A percentile compares a stretch with the other conserved stretches of the same genome.
Evolutionary conservation across 208 protist species (phyloP).

Genomic region (Perkinsela sp.): DNA sequence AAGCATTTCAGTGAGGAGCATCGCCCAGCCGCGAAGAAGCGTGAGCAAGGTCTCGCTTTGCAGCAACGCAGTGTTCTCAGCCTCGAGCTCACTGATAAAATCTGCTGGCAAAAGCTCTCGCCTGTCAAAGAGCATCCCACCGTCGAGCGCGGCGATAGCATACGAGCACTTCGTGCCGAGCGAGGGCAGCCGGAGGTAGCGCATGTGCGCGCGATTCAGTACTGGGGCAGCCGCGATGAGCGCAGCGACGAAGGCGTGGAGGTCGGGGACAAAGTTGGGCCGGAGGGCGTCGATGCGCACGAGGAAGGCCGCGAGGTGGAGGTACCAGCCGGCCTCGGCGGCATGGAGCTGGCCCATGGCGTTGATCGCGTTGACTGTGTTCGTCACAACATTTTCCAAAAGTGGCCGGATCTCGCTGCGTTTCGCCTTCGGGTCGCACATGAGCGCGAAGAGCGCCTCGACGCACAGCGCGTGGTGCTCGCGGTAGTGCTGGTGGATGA

Average conservation of each 20-base stretch:
- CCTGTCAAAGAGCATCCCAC: background rate
- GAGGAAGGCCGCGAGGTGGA: background rate
- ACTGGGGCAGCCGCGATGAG: background rate
- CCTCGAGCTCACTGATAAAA: background rate
- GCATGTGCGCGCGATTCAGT: background rate
- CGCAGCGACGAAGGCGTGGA: background rate
- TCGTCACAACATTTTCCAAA: background rate
- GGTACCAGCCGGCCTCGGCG: background rate
- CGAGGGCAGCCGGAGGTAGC: background rate
- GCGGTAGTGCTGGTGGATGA: background rate
- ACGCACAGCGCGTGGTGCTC: background rate
- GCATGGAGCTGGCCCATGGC: background rate
- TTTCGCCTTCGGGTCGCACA: background rate
- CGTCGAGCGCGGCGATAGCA: background rate
- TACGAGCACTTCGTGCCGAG: background rate
- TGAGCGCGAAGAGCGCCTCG: background rate
- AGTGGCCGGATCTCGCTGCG: background rate
- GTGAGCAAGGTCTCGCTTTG: background rate
- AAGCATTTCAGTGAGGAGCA: no score
- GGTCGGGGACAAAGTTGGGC: background rate
- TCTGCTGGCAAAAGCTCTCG: background rate
- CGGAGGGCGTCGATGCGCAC: background rate
- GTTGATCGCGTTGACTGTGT: background rate
- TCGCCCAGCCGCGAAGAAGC: background rate
- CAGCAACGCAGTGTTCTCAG: background rate